These are phyloP conservation scores for Pythium coloratum DNA, from an alignment of 352 stramenopile species.

Conservation along the genomic window DNA sequence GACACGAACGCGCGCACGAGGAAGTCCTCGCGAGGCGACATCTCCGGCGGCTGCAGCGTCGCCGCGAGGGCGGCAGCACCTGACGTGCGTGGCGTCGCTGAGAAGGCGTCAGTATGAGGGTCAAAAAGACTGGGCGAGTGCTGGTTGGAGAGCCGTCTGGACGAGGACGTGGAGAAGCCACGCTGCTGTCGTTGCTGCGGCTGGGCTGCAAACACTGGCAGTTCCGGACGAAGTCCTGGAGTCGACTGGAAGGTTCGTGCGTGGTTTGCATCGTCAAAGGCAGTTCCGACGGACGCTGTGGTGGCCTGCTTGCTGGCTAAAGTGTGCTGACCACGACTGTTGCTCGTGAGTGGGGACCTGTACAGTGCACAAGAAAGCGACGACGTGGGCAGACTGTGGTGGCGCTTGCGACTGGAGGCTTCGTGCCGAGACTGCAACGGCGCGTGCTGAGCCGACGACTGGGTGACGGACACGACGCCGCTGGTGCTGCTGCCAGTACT, in stretches of 20 bases:
- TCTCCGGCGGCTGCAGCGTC: constrained; percentile 39
- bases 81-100: background rate
- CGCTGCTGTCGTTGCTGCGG: background rate
- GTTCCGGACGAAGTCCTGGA: constrained; percentile 10
- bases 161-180: background rate
- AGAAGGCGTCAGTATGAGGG: background rate
- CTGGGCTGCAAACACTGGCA: constrained; percentile 9
- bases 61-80: background rate
- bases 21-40: constrained; percentile 64
- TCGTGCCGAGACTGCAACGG: background rate
- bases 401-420: constrained; percentile 42
- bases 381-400: constrained; percentile 48
- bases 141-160: constrained; percentile 13
- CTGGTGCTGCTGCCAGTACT: constrained; percentile 10
- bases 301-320: background rate
- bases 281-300: background rate
- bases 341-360: constrained; percentile 10
- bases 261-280: background rate
- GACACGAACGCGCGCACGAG: constrained; percentile 73
- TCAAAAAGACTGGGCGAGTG: constrained; percentile 24
- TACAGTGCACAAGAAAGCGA: constrained; percentile 26
- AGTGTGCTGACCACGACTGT: background rate
- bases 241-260: background rate
- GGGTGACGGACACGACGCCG: constrained; percentile 1
- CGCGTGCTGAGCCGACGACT: background rate